These are phyloP conservation scores for Diaporthe sp. DNA, from an alignment of 2,329 filamentous ascomycete genomes.

Conservation along the genomic window DNA sequence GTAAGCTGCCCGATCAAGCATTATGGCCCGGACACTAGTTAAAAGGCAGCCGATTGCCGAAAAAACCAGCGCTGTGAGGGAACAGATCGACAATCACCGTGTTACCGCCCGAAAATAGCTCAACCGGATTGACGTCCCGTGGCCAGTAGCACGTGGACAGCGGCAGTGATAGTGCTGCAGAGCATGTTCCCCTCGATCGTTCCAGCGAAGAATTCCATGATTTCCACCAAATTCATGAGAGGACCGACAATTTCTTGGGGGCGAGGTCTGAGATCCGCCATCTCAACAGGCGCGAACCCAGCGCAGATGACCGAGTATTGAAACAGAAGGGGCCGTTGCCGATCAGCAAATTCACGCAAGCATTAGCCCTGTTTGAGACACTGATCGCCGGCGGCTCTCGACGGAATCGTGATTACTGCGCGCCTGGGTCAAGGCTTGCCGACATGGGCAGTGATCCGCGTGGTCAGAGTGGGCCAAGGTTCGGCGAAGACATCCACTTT, in stretches of 20 bases:
- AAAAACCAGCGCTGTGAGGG: constrained; percentile 23
- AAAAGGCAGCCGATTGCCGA: constrained; percentile 39
- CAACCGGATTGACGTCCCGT: too few relatives aligned
- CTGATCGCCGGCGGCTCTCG: constrained; percentile 36
- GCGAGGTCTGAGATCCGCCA: background rate
- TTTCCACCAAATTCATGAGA: background rate
- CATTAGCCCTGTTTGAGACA: constrained; percentile 24
- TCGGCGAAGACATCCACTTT: constrained; percentile 28
- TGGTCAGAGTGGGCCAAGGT: constrained; percentile 29
- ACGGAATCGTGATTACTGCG: constrained; percentile 33
- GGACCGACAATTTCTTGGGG: background rate
- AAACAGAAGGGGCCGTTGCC: constrained; percentile 30
- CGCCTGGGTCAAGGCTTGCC: constrained; percentile 31
- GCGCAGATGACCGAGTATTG: constrained; percentile 32
- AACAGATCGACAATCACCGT: constrained; percentile 2
- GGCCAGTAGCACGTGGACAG: background rate
- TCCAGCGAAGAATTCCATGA: background rate
- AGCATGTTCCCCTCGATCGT: background rate
- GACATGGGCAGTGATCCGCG: constrained; percentile 32
- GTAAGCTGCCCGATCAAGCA: constrained; percentile 35
- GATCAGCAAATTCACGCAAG: constrained; percentile 27
- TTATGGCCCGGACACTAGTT: constrained; percentile 31
- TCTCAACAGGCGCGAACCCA: background rate
- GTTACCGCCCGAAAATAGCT: constrained; percentile 18
- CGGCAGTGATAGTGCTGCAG: background rate